Conservation (phyloP, 2,329 filamentous ascomycete genomes). For the Aspergillus intermedius region DNA sequence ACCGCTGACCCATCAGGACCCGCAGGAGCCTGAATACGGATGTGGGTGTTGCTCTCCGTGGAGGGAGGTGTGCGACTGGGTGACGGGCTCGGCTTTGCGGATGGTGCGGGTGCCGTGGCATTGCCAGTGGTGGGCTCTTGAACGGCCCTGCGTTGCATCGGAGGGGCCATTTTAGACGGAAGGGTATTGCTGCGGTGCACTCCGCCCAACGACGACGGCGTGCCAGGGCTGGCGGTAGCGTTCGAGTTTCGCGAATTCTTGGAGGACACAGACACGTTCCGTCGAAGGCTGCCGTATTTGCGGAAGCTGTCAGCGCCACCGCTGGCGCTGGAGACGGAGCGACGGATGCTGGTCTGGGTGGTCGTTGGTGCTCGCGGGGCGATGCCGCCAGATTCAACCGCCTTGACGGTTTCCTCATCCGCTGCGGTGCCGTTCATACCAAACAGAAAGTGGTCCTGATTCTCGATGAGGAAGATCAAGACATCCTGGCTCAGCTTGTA, state of each 20-base stretch:
- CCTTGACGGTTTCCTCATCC: constrained; percentile 68
- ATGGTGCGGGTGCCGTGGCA: constrained; percentile 26
- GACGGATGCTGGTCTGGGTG: constrained; percentile 52
- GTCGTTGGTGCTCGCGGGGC: constrained; percentile 37
- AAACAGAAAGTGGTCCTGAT: constrained; percentile 96
- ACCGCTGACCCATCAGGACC: constrained; percentile 5
- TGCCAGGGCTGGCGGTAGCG: constrained; percentile 61
- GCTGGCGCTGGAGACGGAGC: constrained; percentile 82
- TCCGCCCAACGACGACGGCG: constrained; percentile 52
- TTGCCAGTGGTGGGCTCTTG: constrained; percentile 35
- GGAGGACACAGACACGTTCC: constrained; percentile 92
- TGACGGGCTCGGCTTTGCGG: constrained; percentile 25
- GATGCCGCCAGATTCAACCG: constrained; percentile 60
- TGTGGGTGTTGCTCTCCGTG: constrained; percentile 11
- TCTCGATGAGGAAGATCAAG: constrained; percentile 94
- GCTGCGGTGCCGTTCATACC: constrained; percentile 98
- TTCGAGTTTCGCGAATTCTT: constrained; percentile 71
- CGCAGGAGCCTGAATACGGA: constrained; percentile 4
- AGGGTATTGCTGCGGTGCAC: constrained; percentile 84
- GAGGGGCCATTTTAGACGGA: constrained; percentile 81
- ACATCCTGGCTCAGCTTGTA: constrained; percentile 96
- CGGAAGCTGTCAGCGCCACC: constrained; percentile 81
- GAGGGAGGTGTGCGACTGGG: constrained; percentile 21
- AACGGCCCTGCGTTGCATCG: constrained; percentile 35
- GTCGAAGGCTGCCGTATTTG: constrained; percentile 66